These are phyloP conservation scores for Globisporangium rhizosaccharum DNA, from an alignment of 352 stramenopile species.

Conservation along the genomic window DNA sequence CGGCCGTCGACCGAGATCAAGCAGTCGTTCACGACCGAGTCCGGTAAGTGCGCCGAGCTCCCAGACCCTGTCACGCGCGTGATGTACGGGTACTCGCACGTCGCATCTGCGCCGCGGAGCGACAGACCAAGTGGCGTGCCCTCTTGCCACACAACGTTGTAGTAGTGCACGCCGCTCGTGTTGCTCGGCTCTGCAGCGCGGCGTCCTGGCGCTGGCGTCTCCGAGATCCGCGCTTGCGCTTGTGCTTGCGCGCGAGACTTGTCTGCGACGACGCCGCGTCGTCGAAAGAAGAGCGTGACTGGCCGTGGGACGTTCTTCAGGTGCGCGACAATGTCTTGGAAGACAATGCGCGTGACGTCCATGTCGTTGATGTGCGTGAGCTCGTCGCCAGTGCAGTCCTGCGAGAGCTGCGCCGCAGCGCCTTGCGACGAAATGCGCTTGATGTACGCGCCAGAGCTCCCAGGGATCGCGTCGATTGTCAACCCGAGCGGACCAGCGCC, in stretches of 20 bases:
- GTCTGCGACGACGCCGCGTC: constrained; percentile 19
- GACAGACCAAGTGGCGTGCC: constrained; percentile 69
- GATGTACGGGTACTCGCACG: constrained; percentile 83
- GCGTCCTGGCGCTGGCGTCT: constrained; percentile 33
- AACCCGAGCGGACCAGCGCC: constrained; percentile 65
- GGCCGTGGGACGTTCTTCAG: constrained; percentile 75
- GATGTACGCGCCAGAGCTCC: constrained; percentile 62
- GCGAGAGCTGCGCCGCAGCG: constrained; percentile 64
- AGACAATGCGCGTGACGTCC: constrained; percentile 64
- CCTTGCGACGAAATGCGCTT: constrained; percentile 74
- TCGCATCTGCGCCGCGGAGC: constrained; percentile 60
- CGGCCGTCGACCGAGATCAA: constrained; percentile 78
- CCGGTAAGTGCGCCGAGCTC: constrained; percentile 72
- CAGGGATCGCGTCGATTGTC: constrained; percentile 72
- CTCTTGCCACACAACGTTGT: constrained; percentile 83
- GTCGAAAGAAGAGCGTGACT: constrained; percentile 74
- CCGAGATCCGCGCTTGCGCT: constrained; percentile 24
- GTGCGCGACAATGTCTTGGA: constrained; percentile 73
- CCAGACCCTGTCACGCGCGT: constrained; percentile 80
- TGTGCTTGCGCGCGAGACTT: constrained; percentile 13
- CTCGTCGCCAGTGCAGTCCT: constrained; percentile 78
- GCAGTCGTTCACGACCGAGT: constrained; percentile 67
- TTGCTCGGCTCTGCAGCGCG: constrained; percentile 22
- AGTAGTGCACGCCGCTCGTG: constrained; percentile 46
- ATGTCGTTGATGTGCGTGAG: constrained; percentile 86